A percentile compares a stretch with the other conserved stretches of the same genome.
These are phyloP conservation scores for Cylindricascospora bacillispora DNA, from an alignment of 1,139 yeast species.

Conservation along the genomic window DNA sequence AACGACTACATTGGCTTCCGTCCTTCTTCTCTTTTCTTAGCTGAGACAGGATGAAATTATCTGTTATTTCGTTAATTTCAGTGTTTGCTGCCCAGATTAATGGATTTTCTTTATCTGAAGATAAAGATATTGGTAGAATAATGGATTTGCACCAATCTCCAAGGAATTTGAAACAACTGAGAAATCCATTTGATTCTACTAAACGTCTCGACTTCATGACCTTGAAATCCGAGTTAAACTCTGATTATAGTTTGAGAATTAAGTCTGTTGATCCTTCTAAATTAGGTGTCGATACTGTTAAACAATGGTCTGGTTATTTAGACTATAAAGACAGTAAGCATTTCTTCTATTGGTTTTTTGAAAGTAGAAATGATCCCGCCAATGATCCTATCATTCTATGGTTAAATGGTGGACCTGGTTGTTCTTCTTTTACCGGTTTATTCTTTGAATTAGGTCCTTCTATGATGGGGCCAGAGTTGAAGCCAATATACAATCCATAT, in stretches of 20 bases:
- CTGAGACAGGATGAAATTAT: no score
- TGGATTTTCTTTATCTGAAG: no score
- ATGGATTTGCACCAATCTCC: no score
- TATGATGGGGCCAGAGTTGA: conserved; percentile 46
- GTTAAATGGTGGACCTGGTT: conserved; percentile 90
- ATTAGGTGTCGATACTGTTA: conserved; percentile 46
- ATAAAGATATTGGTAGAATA: no score
- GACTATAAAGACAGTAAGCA: conserved; percentile 80
- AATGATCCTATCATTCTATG: conserved; percentile 79
- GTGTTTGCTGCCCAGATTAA: no score
- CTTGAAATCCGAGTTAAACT: conserved; percentile 7
- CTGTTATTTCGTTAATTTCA: no score
- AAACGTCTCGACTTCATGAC: no score
- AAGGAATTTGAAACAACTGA: no score
- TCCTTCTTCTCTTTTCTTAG: no score
- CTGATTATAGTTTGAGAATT: conserved; percentile 12
- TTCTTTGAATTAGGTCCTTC: conserved; percentile 88
- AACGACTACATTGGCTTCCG: no score
- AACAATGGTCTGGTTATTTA: conserved; percentile 79
- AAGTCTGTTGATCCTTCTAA: conserved; percentile 13
- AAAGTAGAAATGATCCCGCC: conserved; percentile 77
- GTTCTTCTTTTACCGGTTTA: conserved; percentile 82
- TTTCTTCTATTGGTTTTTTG: conserved; percentile 76
- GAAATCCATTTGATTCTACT: no score
- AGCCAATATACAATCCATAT: conserved; percentile 63